Evolutionary conservation across 75 land plant species (phyloP).

Genomic region (Ceratopteris richardii): DNA sequence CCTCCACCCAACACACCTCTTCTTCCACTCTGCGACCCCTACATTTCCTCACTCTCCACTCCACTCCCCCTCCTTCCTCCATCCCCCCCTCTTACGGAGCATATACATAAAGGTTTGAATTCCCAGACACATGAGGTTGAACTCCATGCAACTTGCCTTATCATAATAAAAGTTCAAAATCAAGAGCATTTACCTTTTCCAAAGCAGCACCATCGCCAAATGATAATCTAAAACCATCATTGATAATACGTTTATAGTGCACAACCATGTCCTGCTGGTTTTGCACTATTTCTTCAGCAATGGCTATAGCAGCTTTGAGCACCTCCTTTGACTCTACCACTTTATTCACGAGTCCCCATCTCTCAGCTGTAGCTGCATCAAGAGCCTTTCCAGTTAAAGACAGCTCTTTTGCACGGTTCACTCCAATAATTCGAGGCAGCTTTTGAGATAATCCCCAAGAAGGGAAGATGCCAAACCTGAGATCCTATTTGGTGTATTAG

Average conservation of each 20-base stretch:
- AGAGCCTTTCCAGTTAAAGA: constrained; percentile 63
- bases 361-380: constrained; percentile 73
- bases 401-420: constrained; percentile 75
- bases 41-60: too few species aligned
- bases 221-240: constrained; percentile 76
- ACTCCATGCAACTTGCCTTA: too few species aligned
- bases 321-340: constrained; percentile 69
- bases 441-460: constrained; percentile 98
- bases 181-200: constrained; percentile 96
- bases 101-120: too few species aligned
- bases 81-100: too few species aligned
- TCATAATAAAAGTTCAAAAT: too few species aligned
- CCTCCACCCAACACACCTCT: too few species aligned
- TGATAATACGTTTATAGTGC: constrained; percentile 71
- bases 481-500: neutral
- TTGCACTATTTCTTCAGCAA: constrained; percentile 64
- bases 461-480: constrained; percentile 97
- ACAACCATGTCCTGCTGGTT: constrained; percentile 72
- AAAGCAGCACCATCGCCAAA: constrained; percentile 62
- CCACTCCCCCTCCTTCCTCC: too few species aligned
- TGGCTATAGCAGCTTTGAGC: constrained; percentile 48
- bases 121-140: too few species aligned
- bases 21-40: too few species aligned
- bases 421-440: constrained; percentile 78
- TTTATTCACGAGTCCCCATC: constrained; percentile 80